These are phyloP conservation scores for Solanum dulcamara DNA, from an alignment of 257 asterid species.

Conservation along the genomic window DNA sequence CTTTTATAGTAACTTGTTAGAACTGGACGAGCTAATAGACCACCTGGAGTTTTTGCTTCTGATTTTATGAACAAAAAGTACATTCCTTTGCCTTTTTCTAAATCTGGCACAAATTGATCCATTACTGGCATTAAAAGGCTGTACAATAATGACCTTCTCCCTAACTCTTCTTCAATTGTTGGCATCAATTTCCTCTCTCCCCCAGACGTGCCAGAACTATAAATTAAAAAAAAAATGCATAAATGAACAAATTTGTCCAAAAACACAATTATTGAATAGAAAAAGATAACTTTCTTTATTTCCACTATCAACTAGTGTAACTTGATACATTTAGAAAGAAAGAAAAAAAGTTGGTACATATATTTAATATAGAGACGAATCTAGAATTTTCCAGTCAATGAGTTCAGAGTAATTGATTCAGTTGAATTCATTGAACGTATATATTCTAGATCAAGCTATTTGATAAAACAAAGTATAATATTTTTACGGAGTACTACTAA, in stretches of 20 bases:
- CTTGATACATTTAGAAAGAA: background rate
- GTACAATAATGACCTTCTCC: background rate
- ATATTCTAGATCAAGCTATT: background rate
- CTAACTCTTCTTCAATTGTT: constrained; percentile 9
- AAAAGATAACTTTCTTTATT: background rate
- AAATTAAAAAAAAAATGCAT: background rate
- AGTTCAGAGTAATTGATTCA: background rate
- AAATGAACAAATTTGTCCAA: background rate
- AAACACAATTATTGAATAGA: background rate
- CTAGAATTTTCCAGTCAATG: background rate
- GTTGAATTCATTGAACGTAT: background rate
- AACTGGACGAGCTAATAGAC: constrained; percentile 31
- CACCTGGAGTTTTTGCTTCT: constrained; percentile 29
- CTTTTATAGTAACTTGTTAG: constrained; percentile 16
- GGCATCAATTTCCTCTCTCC: constrained; percentile 14
- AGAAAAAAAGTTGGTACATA: too few relatives aligned
- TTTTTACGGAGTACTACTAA: background rate
- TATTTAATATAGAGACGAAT: background rate
- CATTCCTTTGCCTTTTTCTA: constrained; percentile 33
- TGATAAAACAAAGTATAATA: background rate
- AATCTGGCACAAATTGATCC: constrained; percentile 17
- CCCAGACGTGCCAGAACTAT: constrained; percentile 8
- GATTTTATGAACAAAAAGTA: constrained; percentile 27
- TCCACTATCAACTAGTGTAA: background rate
- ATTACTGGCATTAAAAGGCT: constrained; percentile 14